Evolutionary conservation across 73 alveolate species (phyloP), one percentile per base, ranked within the genome.

Genomic region (Blepharisma japonicum): DNA sequence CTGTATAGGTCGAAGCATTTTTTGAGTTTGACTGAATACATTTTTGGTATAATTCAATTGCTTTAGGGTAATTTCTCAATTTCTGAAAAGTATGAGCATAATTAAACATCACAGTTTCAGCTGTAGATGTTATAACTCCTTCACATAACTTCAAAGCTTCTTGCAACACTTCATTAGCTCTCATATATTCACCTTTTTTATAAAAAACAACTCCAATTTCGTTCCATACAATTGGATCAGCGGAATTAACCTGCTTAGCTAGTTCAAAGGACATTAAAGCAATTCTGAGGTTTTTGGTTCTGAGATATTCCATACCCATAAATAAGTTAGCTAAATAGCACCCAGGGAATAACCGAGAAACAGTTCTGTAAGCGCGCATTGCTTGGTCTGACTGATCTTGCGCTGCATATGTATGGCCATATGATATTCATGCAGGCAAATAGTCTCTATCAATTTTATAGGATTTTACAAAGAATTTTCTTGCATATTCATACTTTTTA

Each of bases 301-400:
- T 88, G 23, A 94, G 83, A 79, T 94, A 96, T 77, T 96, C 99
- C 99, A 96, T 96, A 14, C 99, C 99, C 55, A 96, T 96, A 87
- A 90, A 96, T 67, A 94, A 82, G 68, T 91, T 90, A 68, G 98
- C 98, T 68, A 89, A 81, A 77, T 96, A 98, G 67, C 99, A 96
- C 27, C 99, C 99, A 0, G 99, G 99, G 94, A 96, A 96, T 46
- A 94, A 90, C 47, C 99, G 79, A 39, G 97, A 87, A 7, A 97
- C 97, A 0, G 99, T 91, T 84, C 99, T 87, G 77, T 96, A 96
- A 11, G 97, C 96, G 32, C 96, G 90, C 94, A 96, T 88, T n/a
- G 99, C 99, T 77, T 96, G 91, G 78, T 96, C 99, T 9, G 98
- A 91, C 80, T 96, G 99, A 79, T 96, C 99, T 77, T 92, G 87